These are phyloP conservation scores for Letharia columbiana DNA, from an alignment of 495 filamentous ascomycete genomes.

Conservation along the genomic window DNA sequence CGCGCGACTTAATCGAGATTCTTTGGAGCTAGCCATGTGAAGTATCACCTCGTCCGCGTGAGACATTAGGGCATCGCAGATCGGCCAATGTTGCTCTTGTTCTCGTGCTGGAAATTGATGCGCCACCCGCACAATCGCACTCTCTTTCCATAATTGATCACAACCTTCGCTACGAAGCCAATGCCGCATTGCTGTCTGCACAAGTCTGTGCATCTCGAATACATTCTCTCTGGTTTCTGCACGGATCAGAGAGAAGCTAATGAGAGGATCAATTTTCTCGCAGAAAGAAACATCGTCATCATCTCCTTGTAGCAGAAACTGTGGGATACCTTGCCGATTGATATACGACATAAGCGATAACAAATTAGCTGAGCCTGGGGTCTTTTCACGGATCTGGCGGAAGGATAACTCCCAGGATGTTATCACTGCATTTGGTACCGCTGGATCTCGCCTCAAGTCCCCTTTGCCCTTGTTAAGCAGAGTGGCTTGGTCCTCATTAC, in stretches of 20 bases:
- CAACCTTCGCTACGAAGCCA: conserved; percentile 17
- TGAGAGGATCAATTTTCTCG: conserved; percentile 10
- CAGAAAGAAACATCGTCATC: conserved; percentile 21
- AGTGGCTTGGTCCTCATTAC: conserved; percentile 10
- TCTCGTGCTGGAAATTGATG: background rate
- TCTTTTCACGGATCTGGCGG: conserved; percentile 30
- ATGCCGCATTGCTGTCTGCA: conserved; percentile 22
- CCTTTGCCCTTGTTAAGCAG: conserved; percentile 16
- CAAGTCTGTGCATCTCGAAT: conserved; percentile 25
- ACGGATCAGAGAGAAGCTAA: conserved; percentile 24
- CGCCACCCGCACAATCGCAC: conserved; percentile 13
- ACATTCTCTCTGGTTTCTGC: conserved; percentile 8
- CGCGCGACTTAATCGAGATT: background rate
- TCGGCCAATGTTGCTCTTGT: conserved; percentile 7
- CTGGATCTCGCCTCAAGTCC: conserved; percentile 27
- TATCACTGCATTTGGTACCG: conserved; percentile 30
- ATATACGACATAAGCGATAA: conserved; percentile 38
- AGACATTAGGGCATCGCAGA: conserved; percentile 9
- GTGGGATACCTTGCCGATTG: conserved; percentile 34
- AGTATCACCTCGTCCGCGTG: conserved; percentile 4
- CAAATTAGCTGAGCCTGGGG: conserved; percentile 29
- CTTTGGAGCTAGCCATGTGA: background rate
- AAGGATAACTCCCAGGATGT: conserved; percentile 42
- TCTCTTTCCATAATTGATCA: conserved; percentile 6
- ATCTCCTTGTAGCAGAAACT: conserved; percentile 21